Percentiles rank a stretch among this genome's conserved stretches.
phyloP scores from a whole-genome alignment of 2,329 filamentous ascomycete species.

The Colletotrichum spaethianum region DNA sequence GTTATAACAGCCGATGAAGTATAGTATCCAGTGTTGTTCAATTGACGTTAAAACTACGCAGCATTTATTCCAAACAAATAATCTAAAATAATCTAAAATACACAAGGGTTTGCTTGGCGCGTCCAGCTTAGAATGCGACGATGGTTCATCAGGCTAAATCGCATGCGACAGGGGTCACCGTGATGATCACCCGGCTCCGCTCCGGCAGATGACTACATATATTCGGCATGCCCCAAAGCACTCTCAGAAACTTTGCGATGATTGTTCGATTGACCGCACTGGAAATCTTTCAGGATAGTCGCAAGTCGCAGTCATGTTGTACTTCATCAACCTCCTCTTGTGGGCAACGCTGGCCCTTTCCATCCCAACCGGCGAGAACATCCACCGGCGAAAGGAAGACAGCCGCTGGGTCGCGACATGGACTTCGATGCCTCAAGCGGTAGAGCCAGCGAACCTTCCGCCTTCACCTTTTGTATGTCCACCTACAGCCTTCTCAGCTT shows the following conservation, averaged over 20 bases:
- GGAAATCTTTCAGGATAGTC: too few relatives aligned
- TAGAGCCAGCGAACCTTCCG: slow-evolving; percentile 74
- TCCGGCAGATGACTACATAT: not conserved
- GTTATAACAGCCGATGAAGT: too few relatives aligned
- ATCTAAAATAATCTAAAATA: too few relatives aligned
- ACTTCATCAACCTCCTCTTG: not conserved
- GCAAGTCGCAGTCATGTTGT: not conserved
- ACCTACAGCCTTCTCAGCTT: not conserved
- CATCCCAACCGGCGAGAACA: not conserved
- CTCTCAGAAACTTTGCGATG: too few relatives aligned
- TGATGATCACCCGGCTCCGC: too few relatives aligned
- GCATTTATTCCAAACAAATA: too few relatives aligned
- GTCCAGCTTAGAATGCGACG: too few relatives aligned
- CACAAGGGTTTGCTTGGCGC: too few relatives aligned
- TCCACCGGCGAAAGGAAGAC: slow-evolving; percentile 45
- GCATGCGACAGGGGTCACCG: not conserved
- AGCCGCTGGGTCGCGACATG: slow-evolving; percentile 75
- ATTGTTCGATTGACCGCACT: too few relatives aligned
- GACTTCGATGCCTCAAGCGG: slow-evolving; percentile 77
- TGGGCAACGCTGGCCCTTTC: slow-evolving; percentile 2
- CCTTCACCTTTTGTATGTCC: slow-evolving; percentile 69
- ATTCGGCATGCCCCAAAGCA: not conserved
- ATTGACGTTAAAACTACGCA: too few relatives aligned
- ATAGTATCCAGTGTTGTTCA: too few relatives aligned
- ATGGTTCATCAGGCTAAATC: slow-evolving; percentile 2